These are phyloP conservation scores for Coemansia javaensis DNA, from an alignment of 192 early-diverging fungal species.

Conservation along the genomic window DNA sequence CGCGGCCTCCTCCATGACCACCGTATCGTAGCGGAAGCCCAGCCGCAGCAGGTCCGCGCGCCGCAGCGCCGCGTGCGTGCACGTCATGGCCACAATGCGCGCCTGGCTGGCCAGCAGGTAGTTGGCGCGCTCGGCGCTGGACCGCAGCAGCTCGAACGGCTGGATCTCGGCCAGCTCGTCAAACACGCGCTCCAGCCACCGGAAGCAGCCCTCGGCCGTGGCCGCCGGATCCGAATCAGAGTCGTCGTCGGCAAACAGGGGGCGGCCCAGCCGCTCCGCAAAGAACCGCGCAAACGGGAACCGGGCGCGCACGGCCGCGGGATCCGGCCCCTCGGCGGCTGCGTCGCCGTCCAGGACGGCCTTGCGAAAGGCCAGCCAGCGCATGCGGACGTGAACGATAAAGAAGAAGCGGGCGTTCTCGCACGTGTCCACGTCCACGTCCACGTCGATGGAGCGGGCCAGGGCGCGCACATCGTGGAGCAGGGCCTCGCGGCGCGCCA, in stretches of 20 bases:
- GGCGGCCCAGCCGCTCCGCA: constrained; percentile 54
- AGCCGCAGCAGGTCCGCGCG: constrained; percentile 77
- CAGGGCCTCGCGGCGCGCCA: constrained; percentile 72
- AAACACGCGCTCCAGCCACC: constrained; percentile 76
- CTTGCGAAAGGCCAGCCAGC: constrained; percentile 69
- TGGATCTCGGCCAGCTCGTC: constrained; percentile 84
- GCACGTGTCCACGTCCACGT: constrained; percentile 81
- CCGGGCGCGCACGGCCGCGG: constrained; percentile 12
- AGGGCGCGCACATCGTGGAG: constrained; percentile 73
- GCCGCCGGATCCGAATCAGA: constrained; percentile 54
- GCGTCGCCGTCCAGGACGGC: constrained; percentile 9
- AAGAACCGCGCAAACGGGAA: constrained; percentile 90
- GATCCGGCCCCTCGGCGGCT: not conserved
- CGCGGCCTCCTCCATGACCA: constrained; percentile 97
- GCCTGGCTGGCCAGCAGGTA: constrained; percentile 95
- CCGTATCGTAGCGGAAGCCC: constrained; percentile 91
- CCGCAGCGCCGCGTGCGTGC: constrained; percentile 92
- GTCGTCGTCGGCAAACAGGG: constrained; percentile 55
- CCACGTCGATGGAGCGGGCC: constrained; percentile 67
- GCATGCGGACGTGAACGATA: constrained; percentile 64
- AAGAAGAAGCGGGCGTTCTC: constrained; percentile 92
- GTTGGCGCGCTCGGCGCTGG: constrained; percentile 72
- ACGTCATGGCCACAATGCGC: constrained; percentile 95
- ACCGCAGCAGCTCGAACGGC: constrained; percentile 88
- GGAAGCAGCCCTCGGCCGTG: constrained; percentile 73